Conservation (phyloP, 2,329 filamentous ascomycete genomes). For the Rhytidhysteron rufulum region DNA sequence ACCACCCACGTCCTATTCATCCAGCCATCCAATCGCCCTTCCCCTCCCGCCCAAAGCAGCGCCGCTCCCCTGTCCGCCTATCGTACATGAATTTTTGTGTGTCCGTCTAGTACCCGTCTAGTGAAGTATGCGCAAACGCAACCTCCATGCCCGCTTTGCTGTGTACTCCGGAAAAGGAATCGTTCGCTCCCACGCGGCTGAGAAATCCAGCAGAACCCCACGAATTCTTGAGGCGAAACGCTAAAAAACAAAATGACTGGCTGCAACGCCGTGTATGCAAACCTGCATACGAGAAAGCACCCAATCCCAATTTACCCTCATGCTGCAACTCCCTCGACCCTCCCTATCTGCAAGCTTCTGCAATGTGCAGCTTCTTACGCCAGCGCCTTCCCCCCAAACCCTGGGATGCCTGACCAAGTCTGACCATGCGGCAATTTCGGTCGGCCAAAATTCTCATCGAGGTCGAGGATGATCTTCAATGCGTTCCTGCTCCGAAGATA, state of each 20-base stretch:
- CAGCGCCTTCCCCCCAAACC: constrained; percentile 30
- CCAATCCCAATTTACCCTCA: constrained; percentile 29
- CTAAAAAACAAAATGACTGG: constrained; percentile 21
- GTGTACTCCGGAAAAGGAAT: constrained; percentile 9
- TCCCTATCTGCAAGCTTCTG: constrained; percentile 9
- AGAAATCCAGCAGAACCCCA: constrained; percentile 12
- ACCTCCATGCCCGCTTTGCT: constrained; percentile 9
- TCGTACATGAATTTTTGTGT: constrained; percentile 1
- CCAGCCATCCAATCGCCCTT: constrained; percentile 1
- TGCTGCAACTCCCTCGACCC: constrained; percentile 4
- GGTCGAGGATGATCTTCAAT: constrained; percentile 89
- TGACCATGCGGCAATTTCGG: constrained; percentile 53
- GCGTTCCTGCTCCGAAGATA: constrained; percentile 80
- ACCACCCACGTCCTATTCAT: constrained; percentile 2
- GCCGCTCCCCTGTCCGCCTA: neutral
- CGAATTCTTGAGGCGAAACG: constrained; percentile 12
- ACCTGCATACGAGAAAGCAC: constrained; percentile 14
- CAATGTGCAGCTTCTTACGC: constrained; percentile 16
- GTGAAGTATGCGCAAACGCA: constrained; percentile 1
- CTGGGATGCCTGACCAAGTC: constrained; percentile 32
- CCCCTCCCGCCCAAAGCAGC: neutral
- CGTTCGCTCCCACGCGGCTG: constrained; percentile 15
- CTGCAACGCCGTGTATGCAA: constrained; percentile 15
- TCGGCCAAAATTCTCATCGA: constrained; percentile 89
- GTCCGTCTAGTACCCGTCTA: neutral